These are phyloP conservation scores for Penicillium sp. DNA, from an alignment of 2,329 filamentous ascomycete genomes.

Conservation along the genomic window DNA sequence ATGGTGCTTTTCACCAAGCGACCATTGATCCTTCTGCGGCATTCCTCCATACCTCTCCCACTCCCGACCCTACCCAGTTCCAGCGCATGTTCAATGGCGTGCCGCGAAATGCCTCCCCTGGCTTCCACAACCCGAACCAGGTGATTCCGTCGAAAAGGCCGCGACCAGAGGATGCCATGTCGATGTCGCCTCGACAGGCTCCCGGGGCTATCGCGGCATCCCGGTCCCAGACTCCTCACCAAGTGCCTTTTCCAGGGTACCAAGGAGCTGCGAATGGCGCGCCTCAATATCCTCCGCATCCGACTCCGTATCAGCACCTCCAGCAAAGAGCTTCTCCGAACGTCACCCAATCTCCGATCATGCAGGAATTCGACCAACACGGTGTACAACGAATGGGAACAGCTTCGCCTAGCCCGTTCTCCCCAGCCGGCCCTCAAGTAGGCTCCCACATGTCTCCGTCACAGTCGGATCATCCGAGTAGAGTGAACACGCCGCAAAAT, in stretches of 20 bases:
- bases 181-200: constrained; percentile 69
- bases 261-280: constrained; percentile 56
- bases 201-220: constrained; percentile 67
- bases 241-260: constrained; percentile 64
- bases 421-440: constrained; percentile 59
- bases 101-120: constrained; percentile 72
- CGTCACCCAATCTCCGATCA: constrained; percentile 84
- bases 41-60: constrained; percentile 41
- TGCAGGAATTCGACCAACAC: constrained; percentile 61
- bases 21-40: constrained; percentile 42
- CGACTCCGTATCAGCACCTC: constrained; percentile 69
- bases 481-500: constrained; percentile 63
- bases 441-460: constrained; percentile 64
- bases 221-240: constrained; percentile 85
- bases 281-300: constrained; percentile 52
- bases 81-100: constrained; percentile 65
- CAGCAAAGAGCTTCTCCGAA: constrained; percentile 71
- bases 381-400: constrained; percentile 77
- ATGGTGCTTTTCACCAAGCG: constrained; percentile 41
- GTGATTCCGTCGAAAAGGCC: constrained; percentile 85
- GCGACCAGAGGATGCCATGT: constrained; percentile 74
- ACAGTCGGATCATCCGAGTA: constrained; percentile 60
- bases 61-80: constrained; percentile 45
- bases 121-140: constrained; percentile 67
- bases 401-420: constrained; percentile 84